Percentiles rank a stretch among this genome's conserved stretches.
phyloP scores from a whole-genome alignment of 1,284 basidiomycete genomes.

The Ganoderma meredithae region DNA sequence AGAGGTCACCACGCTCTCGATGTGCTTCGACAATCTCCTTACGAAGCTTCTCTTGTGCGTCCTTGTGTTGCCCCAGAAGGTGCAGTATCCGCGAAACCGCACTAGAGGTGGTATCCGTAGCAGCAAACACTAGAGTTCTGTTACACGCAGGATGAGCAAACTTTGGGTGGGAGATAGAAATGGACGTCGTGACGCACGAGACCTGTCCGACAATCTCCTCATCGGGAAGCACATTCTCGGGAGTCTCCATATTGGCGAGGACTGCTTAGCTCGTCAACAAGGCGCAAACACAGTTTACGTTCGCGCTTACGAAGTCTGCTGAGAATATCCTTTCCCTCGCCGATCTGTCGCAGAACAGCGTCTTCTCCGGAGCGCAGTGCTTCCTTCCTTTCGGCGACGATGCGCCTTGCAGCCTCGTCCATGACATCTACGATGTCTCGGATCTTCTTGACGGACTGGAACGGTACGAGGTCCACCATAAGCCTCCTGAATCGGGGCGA shows the following conservation, averaged over 20 bases:
- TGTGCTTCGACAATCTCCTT: conserved; percentile 25
- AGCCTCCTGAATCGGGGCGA: conserved; percentile 9
- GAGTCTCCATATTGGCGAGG: conserved; percentile 35
- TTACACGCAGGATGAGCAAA: neutral
- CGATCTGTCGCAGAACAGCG: conserved; percentile 26
- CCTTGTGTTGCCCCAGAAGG: conserved; percentile 23
- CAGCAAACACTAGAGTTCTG: conserved; percentile 27
- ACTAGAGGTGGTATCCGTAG: conserved; percentile 30
- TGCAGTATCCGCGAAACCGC: conserved; percentile 21
- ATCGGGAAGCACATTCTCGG: conserved; percentile 38
- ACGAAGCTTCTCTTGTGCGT: conserved; percentile 30
- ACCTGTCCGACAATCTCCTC: conserved; percentile 42
- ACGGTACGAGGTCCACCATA: conserved; percentile 12
- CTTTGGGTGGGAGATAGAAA: neutral
- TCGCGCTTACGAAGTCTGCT: conserved; percentile 38
- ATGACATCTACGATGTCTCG: conserved; percentile 24
- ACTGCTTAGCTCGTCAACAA: conserved; percentile 29
- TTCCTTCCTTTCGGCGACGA: conserved; percentile 27
- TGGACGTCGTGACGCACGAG: conserved; percentile 32
- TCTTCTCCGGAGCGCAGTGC: conserved; percentile 28
- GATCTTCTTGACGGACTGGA: conserved; percentile 6
- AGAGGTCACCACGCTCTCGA: conserved; percentile 8
- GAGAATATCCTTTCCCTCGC: conserved; percentile 41
- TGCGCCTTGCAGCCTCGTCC: conserved; percentile 10
- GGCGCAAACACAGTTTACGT: neutral